Evolutionary conservation across 1,139 yeast genomes (phyloP), one percentile per base, ranked within the genome.

Genomic region (Kazachstania sp.): DNA sequence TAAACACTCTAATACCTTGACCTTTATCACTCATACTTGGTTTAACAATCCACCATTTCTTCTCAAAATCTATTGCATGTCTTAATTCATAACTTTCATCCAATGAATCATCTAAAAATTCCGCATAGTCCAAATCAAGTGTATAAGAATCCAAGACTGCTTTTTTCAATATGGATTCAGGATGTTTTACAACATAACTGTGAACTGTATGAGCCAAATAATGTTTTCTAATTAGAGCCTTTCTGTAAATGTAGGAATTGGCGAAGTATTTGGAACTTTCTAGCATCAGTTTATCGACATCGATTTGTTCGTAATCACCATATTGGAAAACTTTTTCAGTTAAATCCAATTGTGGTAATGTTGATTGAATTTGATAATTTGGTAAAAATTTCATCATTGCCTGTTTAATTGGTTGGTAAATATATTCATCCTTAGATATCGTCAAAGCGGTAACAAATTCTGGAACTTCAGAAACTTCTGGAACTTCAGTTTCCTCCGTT

Each of bases 1-100:
- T 74, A 68, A 92, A 92, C 1, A 92, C 66, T 43, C 96, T 71
- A 41, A 92, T 88, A 0, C 98, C 98, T 64, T 92, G 97, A 11
- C 96, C 98, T 61, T 92, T 83, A 60, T 92, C 98, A 59, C 95
- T 84, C 97, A 92, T 88, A 55, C 95, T 81, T 12, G 98, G 98
- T 61, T 92, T 92, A 58, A 92, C 71, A 44, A 92, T 92, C 90
- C 94, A 92, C 46, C 83, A 76, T 54, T 75, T 78, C n/a, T 73
- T 74, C 19, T 78, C 28, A 5, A 66, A 62, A 46, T 83, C 82
- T 35, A 92, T 70, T 55, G 84, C 95, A 41, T 83, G 83, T 48
- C 95, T 71, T 48, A 92, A 71, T 61, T 92, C 98, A 69, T 84
- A 88, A 39, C 86, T 81, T 57, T 92, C 98, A 63, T 90, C 97